phyloP scores from a whole-genome alignment of 495 filamentous ascomycete species.

The Antarctomyces pellizariae region DNA sequence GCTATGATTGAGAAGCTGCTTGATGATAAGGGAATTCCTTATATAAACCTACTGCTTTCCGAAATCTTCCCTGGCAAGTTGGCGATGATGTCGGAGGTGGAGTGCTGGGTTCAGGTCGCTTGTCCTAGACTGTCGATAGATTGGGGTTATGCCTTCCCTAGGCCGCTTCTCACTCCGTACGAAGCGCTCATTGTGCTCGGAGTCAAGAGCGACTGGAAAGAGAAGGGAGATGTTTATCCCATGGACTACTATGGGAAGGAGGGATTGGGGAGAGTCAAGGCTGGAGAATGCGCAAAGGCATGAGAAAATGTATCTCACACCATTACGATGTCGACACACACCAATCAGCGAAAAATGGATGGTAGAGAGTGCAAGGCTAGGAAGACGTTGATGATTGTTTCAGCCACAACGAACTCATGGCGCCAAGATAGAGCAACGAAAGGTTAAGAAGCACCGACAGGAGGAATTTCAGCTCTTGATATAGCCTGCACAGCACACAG shows the following conservation, averaged over 20 bases:
- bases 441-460: no score
- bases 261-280: slow-evolving; percentile 60
- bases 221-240: slow-evolving; percentile 55
- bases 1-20: slow-evolving; percentile 59
- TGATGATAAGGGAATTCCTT: slow-evolving; percentile 39
- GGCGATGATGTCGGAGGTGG: slow-evolving; percentile 75
- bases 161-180: slow-evolving; percentile 78
- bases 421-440: no score
- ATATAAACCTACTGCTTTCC: slow-evolving; percentile 60
- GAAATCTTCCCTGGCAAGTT: slow-evolving; percentile 95
- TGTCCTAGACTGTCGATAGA: slow-evolving; percentile 91
- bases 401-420: no score
- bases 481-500: no score
- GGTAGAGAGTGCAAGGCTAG: no score
- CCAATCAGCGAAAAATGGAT: no score
- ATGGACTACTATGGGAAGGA: slow-evolving; percentile 98
- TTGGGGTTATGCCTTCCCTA: slow-evolving; percentile 91
- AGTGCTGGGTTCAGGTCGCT: slow-evolving; percentile 94
- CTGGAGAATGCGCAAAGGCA: no score
- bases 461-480: no score
- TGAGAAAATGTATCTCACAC: no score
- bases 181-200: slow-evolving; percentile 80
- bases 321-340: no score
- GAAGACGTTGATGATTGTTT: no score
- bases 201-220: slow-evolving; percentile 50